A percentile compares a stretch with the other conserved stretches of the same genome.
These are phyloP conservation scores for Podaxis pistillaris DNA, from an alignment of 768 basidiomycete genomes.

Conservation along the genomic window DNA sequence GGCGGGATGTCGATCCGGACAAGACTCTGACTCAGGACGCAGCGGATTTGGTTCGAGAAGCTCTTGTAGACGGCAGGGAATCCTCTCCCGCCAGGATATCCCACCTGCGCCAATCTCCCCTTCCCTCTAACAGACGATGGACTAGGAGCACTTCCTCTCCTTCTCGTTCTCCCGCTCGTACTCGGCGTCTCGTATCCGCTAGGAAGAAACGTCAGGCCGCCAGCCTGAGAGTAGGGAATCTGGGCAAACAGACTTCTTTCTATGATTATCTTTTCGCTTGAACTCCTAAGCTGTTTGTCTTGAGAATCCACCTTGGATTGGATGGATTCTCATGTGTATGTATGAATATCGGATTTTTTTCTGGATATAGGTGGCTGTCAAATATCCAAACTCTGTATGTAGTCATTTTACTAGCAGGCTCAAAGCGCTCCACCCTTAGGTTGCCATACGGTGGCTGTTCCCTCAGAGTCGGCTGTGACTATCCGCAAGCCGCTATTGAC, in stretches of 20 bases:
- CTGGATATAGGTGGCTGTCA: too few species aligned
- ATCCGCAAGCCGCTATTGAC: neutral
- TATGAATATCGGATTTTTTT: too few species aligned
- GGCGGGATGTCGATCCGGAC: slow-evolving; percentile 14
- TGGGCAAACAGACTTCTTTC: slow-evolving; percentile 19
- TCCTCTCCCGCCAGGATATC: slow-evolving; percentile 21
- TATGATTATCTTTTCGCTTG: slow-evolving; percentile 30
- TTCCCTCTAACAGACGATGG: slow-evolving; percentile 25
- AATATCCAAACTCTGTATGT: too few species aligned
- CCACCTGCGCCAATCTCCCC: slow-evolving; percentile 29
- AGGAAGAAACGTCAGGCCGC: slow-evolving; percentile 21
- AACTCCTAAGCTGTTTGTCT: neutral
- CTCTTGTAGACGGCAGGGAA: slow-evolving; percentile 17
- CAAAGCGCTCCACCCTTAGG: neutral
- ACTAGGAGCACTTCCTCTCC: slow-evolving; percentile 49
- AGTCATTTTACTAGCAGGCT: neutral
- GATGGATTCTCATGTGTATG: too few species aligned
- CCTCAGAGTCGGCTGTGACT: neutral
- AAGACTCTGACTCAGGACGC: slow-evolving; percentile 13
- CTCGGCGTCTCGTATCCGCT: slow-evolving; percentile 19
- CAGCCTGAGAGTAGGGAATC: slow-evolving; percentile 15
- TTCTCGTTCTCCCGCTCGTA: slow-evolving; percentile 51
- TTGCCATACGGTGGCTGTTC: neutral
- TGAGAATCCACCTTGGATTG: too few species aligned
- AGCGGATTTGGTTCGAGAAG: neutral